Evolutionary conservation across 495 filamentous ascomycete species (phyloP), one percentile per base, ranked within the genome.

Genomic region (Talaromyces nanjingensis): DNA sequence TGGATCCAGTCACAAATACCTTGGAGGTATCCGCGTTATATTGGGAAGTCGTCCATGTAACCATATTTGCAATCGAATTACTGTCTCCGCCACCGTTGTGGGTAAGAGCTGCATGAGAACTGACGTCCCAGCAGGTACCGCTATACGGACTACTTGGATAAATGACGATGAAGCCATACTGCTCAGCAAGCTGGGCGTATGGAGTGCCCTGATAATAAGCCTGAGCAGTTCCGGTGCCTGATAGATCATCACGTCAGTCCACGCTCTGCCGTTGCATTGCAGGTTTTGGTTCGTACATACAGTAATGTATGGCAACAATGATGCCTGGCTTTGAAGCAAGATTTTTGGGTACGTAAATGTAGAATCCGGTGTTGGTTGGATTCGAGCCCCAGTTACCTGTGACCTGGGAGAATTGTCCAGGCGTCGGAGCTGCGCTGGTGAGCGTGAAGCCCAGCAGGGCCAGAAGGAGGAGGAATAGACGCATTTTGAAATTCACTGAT

Each of bases 41-140:
- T 61, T 75, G 76, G 59, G 55, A 49, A 20, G 84, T 61, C 1
- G 79, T 74, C 65, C 80, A 84, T 60, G 78, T 79, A 66, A 85
- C 82, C 82, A 85, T 84, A 73, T 74, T 82, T 64, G 80, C 73
- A 68, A 86, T 82, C 12, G 80, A 79, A 16, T 74, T 71, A 47
- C 76, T 76, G 70, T 86, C 83, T 24, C 83, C 82, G 24, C 79
- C 80, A 11, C 71, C 73, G 60, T 80, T 77, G 67, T 84, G 83
- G 9, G 79, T 82, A n/a, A 85, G 72, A n/a, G 74, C 74, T 5
- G 70, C 72, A 1, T 71, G 62, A 64, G 71, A 77, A 16, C 79
- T 68, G 22, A 85, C 81, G 63, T 85, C 84, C 82, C 83, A 85
- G 77, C 84, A 86, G 65, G 79, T 81, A 68, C 69, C 77, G 58